A percentile compares a stretch with the other conserved stretches of the same genome.
These are phyloP conservation scores for Aphanoascus verrucosus DNA, from an alignment of 2,329 filamentous ascomycete genomes.

Conservation along the genomic window DNA sequence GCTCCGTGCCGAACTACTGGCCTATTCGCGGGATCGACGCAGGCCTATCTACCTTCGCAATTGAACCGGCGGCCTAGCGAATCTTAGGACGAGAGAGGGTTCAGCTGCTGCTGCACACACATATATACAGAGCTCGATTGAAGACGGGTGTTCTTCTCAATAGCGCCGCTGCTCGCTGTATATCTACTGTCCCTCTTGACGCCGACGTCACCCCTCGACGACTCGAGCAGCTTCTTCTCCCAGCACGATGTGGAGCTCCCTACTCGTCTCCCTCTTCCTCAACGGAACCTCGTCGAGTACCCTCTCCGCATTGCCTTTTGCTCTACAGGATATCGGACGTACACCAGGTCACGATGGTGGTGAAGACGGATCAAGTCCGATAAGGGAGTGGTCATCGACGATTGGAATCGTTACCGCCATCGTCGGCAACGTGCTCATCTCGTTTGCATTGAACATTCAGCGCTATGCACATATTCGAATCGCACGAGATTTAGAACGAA, in stretches of 20 bases:
- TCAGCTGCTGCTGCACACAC: neutral
- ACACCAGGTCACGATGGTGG: neutral
- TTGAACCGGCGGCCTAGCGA: neutral
- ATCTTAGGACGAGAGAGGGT: neutral
- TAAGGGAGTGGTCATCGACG: slow-evolving; percentile 53
- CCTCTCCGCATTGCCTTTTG: neutral
- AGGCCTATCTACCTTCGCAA: neutral
- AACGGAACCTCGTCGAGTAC: neutral
- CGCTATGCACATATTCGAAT: slow-evolving; percentile 87
- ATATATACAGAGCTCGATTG: neutral
- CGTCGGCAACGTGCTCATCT: slow-evolving; percentile 84
- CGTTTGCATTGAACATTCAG: slow-evolving; percentile 90
- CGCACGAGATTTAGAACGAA: slow-evolving; percentile 55
- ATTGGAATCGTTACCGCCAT: slow-evolving; percentile 94
- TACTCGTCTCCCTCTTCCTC: slow-evolving; percentile 9
- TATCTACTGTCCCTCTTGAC: neutral
- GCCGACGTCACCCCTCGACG: neutral
- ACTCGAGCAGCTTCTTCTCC: neutral
- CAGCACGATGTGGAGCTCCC: slow-evolving; percentile 2
- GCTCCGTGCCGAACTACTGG: neutral
- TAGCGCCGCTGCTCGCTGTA: neutral
- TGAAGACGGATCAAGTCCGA: slow-evolving; percentile 9
- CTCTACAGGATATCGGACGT: neutral
- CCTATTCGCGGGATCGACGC: slow-evolving; percentile 1
- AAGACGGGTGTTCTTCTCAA: neutral